Base-by-base conservation (phyloP, 805 yeast genomes). In the Nakazawaea laoshanensis region DNA sequence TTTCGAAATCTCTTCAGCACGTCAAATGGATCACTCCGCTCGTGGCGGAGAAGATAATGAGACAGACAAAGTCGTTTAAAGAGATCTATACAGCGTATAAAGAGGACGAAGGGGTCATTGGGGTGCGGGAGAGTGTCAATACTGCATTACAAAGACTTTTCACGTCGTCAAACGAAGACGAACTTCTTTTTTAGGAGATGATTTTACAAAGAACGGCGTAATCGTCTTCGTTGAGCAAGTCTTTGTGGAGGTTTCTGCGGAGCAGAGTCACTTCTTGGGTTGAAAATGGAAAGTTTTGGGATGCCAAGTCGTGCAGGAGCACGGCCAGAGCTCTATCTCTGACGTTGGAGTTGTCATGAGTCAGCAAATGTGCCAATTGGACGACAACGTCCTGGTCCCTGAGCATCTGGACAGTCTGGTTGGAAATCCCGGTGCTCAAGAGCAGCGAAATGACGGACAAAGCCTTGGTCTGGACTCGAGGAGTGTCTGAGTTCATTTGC, bases 401-500 rank as follows among this genome's bases (percentile, higher is more conserved):
- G n/a, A n/a, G n/a, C n/a, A n/a, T n/a, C n/a, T n/a, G n/a, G n/a
- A n/a, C n/a, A n/a, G n/a, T n/a, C 13, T 11, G n/a, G n/a, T 24
- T 14, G n/a, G 16, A 10, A 12, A 9, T 5, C 5, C 29, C 74
- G 2, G 74, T 67, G 7, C 82, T 68, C 22, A 80, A 49, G 11
- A 77, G 53, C 1, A 87, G 72, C n/a, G 77, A 65, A 3, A 77
- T 42, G 32, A 77, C 47, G 8, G 83, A 75, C 25, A 79, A 58
- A 1, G 67, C 60, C 7, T 42, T 33, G 24, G 49, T 41, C 5
- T 30, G 23, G 2, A 32, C 27, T 7, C 33, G 11, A 19, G 38
- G 28, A n/a, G 33, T 23, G 21, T 56, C 27, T 3, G 48, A 26
- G 3, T 28, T 29, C 16, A 33, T 29, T 3, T 24, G 12, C n/a